phyloP scores from a whole-genome alignment of 2,329 filamentous ascomycete species.

The Ilyonectria sp. region DNA sequence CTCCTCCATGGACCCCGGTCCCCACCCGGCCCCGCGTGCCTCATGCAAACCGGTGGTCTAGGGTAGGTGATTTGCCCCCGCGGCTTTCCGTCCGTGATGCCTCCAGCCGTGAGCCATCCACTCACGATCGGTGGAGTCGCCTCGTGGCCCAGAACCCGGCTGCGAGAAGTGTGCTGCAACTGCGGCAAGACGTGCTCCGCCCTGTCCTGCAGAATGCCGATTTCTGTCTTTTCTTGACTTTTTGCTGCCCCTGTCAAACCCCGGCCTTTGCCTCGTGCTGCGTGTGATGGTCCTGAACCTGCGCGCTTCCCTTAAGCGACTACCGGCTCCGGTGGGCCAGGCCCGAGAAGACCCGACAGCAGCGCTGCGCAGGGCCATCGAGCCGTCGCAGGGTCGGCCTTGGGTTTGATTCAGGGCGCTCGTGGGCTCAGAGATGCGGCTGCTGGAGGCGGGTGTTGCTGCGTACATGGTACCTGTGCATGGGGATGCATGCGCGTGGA shows the following conservation, averaged over 20 bases:
- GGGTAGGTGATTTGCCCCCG: slow-evolving; percentile 22
- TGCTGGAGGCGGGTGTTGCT: slow-evolving; percentile 27
- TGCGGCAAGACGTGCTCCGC: slow-evolving; percentile 23
- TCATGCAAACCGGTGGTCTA: slow-evolving; percentile 29
- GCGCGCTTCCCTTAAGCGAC: slow-evolving; percentile 7
- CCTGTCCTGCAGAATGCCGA: slow-evolving; percentile 18
- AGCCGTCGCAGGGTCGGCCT: slow-evolving; percentile 7
- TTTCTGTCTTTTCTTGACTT: background rate
- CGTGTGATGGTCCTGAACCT: slow-evolving; percentile 5
- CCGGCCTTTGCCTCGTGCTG: slow-evolving; percentile 18
- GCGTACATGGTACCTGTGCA: background rate
- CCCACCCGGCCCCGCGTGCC: slow-evolving; percentile 31
- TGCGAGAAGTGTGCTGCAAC: slow-evolving; percentile 6
- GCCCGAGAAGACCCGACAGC: slow-evolving; percentile 42
- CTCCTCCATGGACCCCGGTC: slow-evolving; percentile 20
- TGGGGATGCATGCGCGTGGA: slow-evolving; percentile 17
- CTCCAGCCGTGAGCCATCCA: slow-evolving; percentile 38
- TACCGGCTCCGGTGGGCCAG: slow-evolving; percentile 37
- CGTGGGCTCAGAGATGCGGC: slow-evolving; percentile 30
- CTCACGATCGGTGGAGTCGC: slow-evolving; percentile 45
- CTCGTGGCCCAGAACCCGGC: slow-evolving; percentile 41
- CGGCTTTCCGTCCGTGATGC: slow-evolving; percentile 28
- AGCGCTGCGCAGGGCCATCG: slow-evolving; percentile 26
- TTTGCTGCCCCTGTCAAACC: slow-evolving; percentile 16
- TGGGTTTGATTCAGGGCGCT: slow-evolving; percentile 17